Conservation (phyloP, 1,284 basidiomycete species). For the Ganoderma leucocontextum region DNA sequence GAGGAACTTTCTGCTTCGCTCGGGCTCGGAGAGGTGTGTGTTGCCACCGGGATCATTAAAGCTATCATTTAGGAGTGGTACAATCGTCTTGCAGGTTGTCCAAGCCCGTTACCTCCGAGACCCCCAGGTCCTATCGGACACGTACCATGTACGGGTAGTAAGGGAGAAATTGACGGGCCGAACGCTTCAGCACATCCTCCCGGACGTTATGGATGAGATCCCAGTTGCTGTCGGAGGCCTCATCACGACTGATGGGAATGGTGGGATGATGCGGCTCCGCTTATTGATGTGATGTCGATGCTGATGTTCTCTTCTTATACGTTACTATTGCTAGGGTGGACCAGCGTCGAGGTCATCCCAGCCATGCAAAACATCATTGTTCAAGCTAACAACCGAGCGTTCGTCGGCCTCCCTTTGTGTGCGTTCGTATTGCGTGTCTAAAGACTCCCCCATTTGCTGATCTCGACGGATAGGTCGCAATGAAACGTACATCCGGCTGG, state of each 20-base stretch:
- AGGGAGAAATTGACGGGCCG: constrained; percentile 33
- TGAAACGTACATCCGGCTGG: constrained; percentile 24
- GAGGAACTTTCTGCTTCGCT: not conserved
- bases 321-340: constrained; percentile 18
- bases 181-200: constrained; percentile 34
- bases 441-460: not conserved
- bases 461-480: constrained; percentile 18
- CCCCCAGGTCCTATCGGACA: constrained; percentile 29
- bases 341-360: constrained; percentile 2
- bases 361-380: constrained; percentile 21
- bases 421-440: constrained; percentile 34
- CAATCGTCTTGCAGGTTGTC: not conserved
- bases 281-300: not conserved
- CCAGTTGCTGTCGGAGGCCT: constrained; percentile 28
- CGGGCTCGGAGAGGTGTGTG: not conserved
- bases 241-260: constrained; percentile 23
- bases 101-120: constrained; percentile 33
- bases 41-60: not conserved
- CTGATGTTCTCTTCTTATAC: not conserved
- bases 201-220: constrained; percentile 40
- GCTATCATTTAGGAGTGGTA: not conserved
- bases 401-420: constrained; percentile 50
- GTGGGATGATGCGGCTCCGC: not conserved
- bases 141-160: constrained; percentile 38
- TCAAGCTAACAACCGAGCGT: constrained; percentile 49